Evolutionary conservation across 768 basidiomycete species (phyloP).

Genomic region (Fistulinella prunicolor): DNA sequence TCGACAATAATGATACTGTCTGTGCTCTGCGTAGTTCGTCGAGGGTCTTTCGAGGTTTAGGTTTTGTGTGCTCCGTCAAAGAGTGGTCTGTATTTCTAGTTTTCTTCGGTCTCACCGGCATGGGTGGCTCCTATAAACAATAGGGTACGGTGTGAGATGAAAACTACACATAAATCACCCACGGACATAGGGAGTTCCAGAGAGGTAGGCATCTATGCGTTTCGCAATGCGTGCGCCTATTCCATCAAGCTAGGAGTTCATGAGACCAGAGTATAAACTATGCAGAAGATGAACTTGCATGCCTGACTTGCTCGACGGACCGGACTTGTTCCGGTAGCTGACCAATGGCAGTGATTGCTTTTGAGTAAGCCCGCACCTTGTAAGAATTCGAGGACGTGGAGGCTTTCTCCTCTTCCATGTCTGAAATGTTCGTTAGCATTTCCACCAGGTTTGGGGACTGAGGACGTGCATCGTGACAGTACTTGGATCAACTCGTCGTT

Average conservation of each 20-base stretch:
- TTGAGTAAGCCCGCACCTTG: slow-evolving; percentile 50
- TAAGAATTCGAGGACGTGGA: slow-evolving; percentile 38
- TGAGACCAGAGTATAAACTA: slow-evolving; percentile 7
- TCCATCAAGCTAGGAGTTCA: slow-evolving; percentile 27
- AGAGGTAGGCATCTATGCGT: slow-evolving; percentile 44
- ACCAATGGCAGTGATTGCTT: slow-evolving; percentile 44
- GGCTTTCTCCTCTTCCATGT: slow-evolving; percentile 43
- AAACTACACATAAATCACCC: slow-evolving; percentile 16
- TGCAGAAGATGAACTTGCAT: slow-evolving; percentile 17
- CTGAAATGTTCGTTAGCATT: slow-evolving; percentile 18
- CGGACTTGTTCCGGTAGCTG: slow-evolving; percentile 41
- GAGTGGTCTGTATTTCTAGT: not conserved
- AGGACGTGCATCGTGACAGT: slow-evolving; percentile 40
- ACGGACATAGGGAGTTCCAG: slow-evolving; percentile 35
- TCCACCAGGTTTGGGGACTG: not conserved
- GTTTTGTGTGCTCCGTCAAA: slow-evolving; percentile 1
- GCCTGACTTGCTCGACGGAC: slow-evolving; percentile 39
- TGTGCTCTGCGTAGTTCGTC: slow-evolving; percentile 28
- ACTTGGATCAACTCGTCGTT: slow-evolving; percentile 40
- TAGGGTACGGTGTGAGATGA: not conserved
- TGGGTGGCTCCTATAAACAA: slow-evolving; percentile 17
- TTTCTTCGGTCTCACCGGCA: slow-evolving; percentile 4
- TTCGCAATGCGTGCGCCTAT: slow-evolving; percentile 41
- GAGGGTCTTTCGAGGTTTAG: slow-evolving; percentile 17
- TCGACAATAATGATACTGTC: slow-evolving; percentile 33